Percentiles rank a stretch among this genome's conserved stretches.
Conservation (phyloP, 345 rosid genomes). For the Rhodomyrtus tomentosa region DNA sequence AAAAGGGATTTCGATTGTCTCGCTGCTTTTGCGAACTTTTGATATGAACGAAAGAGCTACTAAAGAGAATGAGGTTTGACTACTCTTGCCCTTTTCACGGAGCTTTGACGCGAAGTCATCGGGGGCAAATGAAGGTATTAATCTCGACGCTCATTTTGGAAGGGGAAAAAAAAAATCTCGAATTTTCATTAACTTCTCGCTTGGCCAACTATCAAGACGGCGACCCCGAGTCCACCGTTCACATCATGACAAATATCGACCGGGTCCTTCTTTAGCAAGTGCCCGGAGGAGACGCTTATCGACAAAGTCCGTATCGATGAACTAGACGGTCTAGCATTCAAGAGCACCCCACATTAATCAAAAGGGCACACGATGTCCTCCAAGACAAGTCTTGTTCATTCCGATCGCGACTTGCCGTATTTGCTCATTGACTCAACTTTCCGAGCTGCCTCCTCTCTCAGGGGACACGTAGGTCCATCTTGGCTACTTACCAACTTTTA, state of each 20-base stretch:
- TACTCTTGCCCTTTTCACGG: not conserved
- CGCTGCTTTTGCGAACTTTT: not conserved
- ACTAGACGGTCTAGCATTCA: not conserved
- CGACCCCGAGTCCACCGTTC: not conserved
- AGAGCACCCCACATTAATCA: not conserved
- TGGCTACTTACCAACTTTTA: not conserved
- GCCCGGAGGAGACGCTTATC: not conserved
- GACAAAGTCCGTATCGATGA: not conserved
- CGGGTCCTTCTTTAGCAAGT: not conserved
- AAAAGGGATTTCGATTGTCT: not conserved
- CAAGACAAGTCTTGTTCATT: not conserved
- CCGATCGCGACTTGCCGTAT: not conserved
- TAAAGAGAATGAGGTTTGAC: not conserved
- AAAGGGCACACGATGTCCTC: not conserved
- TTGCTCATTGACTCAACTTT: not conserved
- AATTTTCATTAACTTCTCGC: not conserved
- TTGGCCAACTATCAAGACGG: not conserved
- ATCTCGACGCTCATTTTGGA: not conserved
- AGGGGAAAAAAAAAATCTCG: not conserved
- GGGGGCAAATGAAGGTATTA: not conserved
- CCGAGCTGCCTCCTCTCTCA: not conserved
- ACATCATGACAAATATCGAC: not conserved
- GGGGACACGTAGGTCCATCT: not conserved
- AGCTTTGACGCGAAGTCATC: not conserved
- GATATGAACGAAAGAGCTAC: accelerated